Percentiles rank a stretch among this genome's conserved stretches.
Conservation (phyloP, 2,329 filamentous ascomycete genomes). For the Coccinonectria pachysandricola region DNA sequence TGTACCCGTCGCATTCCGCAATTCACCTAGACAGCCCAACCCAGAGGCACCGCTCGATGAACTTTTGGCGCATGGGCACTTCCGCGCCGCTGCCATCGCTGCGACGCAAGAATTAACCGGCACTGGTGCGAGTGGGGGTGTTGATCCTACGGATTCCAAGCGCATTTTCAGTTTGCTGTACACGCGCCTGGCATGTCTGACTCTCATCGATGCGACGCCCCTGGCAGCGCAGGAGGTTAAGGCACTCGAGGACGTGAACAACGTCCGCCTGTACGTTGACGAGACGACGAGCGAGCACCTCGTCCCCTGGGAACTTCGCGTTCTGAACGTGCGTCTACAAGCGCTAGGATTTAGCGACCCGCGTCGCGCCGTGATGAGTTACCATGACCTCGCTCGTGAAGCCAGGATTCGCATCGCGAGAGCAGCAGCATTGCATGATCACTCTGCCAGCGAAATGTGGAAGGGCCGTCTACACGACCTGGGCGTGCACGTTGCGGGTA, state of each 20-base stretch:
- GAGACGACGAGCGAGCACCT: constrained; percentile 49
- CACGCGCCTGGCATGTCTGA: constrained; percentile 70
- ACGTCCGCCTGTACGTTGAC: constrained; percentile 44
- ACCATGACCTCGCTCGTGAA: constrained; percentile 79
- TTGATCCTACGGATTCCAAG: constrained; percentile 45
- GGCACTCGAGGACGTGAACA: constrained; percentile 51
- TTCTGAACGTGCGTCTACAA: constrained; percentile 74
- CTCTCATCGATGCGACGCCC: constrained; percentile 63
- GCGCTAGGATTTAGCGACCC: constrained; percentile 79
- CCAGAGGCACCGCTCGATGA: constrained; percentile 54
- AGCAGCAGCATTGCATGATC: constrained; percentile 33
- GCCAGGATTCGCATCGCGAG: constrained; percentile 51
- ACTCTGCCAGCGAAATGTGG: constrained; percentile 57
- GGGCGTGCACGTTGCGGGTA: constrained; percentile 55
- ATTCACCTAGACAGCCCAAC: constrained; percentile 52
- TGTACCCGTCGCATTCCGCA: constrained; percentile 56
- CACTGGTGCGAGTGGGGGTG: constrained; percentile 30
- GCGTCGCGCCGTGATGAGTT: constrained; percentile 74
- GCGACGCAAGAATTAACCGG: constrained; percentile 52
- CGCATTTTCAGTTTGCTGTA: constrained; percentile 72
- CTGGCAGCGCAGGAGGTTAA: constrained; percentile 59
- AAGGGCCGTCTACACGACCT: constrained; percentile 61
- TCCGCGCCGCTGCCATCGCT: constrained; percentile 65
- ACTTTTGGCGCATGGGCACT: constrained; percentile 64
- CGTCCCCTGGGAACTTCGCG: constrained; percentile 77